phyloP scores from a whole-genome alignment of 2,329 filamentous ascomycete species.

The Microascus cirrosus region DNA sequence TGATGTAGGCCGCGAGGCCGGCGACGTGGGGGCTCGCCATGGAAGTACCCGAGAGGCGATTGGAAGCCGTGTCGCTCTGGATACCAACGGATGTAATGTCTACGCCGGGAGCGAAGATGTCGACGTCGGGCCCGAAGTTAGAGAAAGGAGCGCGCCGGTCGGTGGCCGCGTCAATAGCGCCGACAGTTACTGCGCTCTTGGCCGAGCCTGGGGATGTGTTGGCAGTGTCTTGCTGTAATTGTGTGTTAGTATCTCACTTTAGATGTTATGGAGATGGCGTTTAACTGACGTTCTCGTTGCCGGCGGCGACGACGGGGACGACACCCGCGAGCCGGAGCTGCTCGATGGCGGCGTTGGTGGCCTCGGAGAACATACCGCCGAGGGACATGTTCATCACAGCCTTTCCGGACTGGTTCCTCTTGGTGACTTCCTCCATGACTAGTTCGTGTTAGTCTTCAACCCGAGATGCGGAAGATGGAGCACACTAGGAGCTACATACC shows the following conservation, averaged over 20 bases:
- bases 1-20: constrained; percentile 58
- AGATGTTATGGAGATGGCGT: not conserved
- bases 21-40: constrained; percentile 60
- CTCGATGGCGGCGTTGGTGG: constrained; percentile 45
- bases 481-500: constrained; percentile 12
- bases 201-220: constrained; percentile 44
- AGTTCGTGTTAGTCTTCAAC: constrained; percentile 1
- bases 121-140: constrained; percentile 44
- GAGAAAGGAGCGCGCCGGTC: constrained; percentile 41
- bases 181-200: constrained; percentile 46
- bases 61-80: constrained; percentile 30
- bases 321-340: constrained; percentile 36
- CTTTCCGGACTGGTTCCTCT: constrained; percentile 32
- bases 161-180: constrained; percentile 40
- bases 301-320: constrained; percentile 48
- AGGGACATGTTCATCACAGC: constrained; percentile 55
- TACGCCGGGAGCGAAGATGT: constrained; percentile 46
- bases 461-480: not conserved
- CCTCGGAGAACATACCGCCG: constrained; percentile 34
- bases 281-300: constrained; percentile 37
- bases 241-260: not conserved
- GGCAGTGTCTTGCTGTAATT: constrained; percentile 29
- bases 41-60: constrained; percentile 40
- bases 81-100: constrained; percentile 41
- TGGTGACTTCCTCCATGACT: constrained; percentile 32